Conservation (phyloP, 371 early-diverging fungal species). For the Syncephalastrum sp. region DNA sequence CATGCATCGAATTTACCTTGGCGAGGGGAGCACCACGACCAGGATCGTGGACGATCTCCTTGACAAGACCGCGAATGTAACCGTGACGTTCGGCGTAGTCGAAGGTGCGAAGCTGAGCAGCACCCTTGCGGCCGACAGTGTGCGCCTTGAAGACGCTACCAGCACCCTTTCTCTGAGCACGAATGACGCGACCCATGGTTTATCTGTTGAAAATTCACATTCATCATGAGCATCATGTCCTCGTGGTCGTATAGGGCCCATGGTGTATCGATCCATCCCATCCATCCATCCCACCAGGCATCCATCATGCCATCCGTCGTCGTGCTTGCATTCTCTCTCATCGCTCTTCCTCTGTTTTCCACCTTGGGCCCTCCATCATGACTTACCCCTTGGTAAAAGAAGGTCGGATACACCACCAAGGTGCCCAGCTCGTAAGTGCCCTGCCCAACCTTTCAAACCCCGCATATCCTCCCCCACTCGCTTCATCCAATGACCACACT, state of each 20-base stretch:
- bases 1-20: constrained; percentile 62
- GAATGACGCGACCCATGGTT: constrained; percentile 75
- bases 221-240: too few relatives aligned
- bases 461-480: too few relatives aligned
- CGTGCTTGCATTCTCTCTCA: too few relatives aligned
- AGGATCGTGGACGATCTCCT: constrained; percentile 99
- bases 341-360: too few relatives aligned
- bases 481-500: too few relatives aligned
- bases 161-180: constrained; percentile 97
- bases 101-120: constrained; percentile 92
- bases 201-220: too few relatives aligned
- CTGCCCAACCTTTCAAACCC: too few relatives aligned
- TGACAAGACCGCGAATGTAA: constrained; percentile 95
- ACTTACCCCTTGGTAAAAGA: too few relatives aligned
- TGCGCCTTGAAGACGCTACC: constrained; percentile 98
- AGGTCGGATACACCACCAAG: too few relatives aligned
- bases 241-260: too few relatives aligned
- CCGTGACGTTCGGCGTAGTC: constrained; percentile 98
- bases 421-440: too few relatives aligned
- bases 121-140: constrained; percentile 94
- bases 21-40: constrained; percentile 99
- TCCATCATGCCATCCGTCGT: constrained; percentile 6
- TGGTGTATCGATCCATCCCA: background rate
- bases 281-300: constrained; percentile 3
- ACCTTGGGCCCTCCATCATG: too few relatives aligned